A percentile compares a stretch with the other conserved stretches of the same genome.
Conservation (phyloP, 495 filamentous ascomycete species). For the Penicillium paradoxum region DNA sequence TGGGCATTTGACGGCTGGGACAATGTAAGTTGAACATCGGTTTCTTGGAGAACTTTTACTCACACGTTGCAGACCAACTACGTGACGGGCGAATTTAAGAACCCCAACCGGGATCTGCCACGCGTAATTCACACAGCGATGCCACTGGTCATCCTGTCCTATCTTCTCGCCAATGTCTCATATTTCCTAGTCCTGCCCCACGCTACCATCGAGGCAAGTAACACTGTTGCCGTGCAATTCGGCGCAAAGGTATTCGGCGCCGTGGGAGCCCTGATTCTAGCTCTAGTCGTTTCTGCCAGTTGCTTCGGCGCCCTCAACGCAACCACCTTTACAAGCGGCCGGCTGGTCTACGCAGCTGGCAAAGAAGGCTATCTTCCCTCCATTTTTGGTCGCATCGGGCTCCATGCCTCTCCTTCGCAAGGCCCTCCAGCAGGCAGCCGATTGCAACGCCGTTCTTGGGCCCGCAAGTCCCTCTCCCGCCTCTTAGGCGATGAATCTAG, state of each 20-base stretch:
- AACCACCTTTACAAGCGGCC: conserved; percentile 87
- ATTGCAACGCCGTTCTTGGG: conserved; percentile 54
- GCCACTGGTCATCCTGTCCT: conserved; percentile 86
- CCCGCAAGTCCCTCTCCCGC: conserved; percentile 49
- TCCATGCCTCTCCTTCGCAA: conserved; percentile 43
- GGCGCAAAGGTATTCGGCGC: conserved; percentile 85
- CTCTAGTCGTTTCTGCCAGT: conserved; percentile 79
- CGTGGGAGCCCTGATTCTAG: conserved; percentile 75
- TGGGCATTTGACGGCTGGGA: conserved; percentile 99
- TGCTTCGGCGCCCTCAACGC: conserved; percentile 94
- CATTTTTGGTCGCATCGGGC: conserved; percentile 77
- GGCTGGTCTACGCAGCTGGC: conserved; percentile 88
- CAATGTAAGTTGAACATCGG: conserved; percentile 60
- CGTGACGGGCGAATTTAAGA: conserved; percentile 91
- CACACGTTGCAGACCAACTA: conserved; percentile 72
- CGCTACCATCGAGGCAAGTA: conserved; percentile 69
- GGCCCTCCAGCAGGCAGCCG: conserved; percentile 30
- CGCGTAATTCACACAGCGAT: conserved; percentile 96
- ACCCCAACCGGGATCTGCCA: conserved; percentile 84
- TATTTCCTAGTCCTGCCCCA: conserved; percentile 95
- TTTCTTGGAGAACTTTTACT: conserved; percentile 4
- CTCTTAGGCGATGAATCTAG: conserved; percentile 57
- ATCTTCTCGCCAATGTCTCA: conserved; percentile 83
- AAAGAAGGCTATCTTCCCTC: conserved; percentile 91
- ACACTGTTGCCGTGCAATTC: conserved; percentile 93